Conservation (phyloP, 306 rosid genomes). For the Rosa persica region DNA sequence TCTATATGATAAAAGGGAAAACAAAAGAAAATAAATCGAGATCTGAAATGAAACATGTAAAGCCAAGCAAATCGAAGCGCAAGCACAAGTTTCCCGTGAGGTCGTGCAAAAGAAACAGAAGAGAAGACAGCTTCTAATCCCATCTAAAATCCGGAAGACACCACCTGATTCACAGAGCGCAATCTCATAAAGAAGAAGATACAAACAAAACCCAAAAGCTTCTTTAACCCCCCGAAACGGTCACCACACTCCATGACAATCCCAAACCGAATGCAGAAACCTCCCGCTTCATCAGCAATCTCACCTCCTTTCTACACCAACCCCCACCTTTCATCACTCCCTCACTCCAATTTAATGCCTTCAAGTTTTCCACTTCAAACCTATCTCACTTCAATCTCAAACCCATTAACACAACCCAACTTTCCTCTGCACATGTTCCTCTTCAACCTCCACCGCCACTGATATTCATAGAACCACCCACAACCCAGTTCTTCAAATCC, state of each 20-base stretch:
- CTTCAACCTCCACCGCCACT: neutral
- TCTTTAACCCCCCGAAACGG: neutral
- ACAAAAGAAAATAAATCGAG: neutral
- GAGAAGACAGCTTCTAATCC: neutral
- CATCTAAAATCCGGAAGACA: neutral
- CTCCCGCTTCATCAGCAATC: slow-evolving; percentile 1
- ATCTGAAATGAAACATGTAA: neutral
- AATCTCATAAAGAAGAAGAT: neutral
- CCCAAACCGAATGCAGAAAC: neutral
- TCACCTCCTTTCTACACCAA: neutral
- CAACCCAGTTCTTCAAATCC: neutral
- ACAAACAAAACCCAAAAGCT: neutral
- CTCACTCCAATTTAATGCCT: neutral
- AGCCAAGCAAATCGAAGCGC: neutral
- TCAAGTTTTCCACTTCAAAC: neutral
- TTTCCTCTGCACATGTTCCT: neutral
- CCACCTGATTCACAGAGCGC: neutral
- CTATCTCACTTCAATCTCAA: neutral
- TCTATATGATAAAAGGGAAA: neutral
- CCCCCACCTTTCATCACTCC: neutral
- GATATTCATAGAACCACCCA: neutral
- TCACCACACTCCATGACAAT: neutral
- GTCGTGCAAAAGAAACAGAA: neutral
- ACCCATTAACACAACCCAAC: neutral
- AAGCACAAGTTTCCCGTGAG: slow-evolving; percentile 1